phyloP scores from a whole-genome alignment of 345 rosid species.

The Corchorus olitorius region DNA sequence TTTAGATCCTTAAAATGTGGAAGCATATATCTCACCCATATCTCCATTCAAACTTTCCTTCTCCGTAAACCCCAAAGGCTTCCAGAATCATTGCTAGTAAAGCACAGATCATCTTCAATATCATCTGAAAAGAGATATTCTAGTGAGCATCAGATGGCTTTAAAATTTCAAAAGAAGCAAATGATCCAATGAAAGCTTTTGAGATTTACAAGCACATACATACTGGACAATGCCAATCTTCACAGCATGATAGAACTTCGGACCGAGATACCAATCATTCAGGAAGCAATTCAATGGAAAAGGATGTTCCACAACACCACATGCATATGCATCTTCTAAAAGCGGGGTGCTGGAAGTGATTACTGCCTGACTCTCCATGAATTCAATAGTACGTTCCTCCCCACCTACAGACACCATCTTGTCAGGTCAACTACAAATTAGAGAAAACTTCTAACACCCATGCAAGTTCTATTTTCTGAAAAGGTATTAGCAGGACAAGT shows the following conservation, averaged over 20 bases:
- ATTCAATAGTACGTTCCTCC: constrained; percentile 87
- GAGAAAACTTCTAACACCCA: background rate
- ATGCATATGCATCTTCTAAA: constrained; percentile 76
- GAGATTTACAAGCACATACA: constrained; percentile 50
- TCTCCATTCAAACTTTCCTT: constrained; percentile 95
- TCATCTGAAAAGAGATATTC: constrained; percentile 62
- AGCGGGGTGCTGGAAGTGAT: constrained; percentile 76
- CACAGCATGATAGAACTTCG: constrained; percentile 86
- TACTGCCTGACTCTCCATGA: constrained; percentile 81
- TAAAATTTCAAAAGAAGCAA: constrained; percentile 10
- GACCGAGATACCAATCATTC: constrained; percentile 88
- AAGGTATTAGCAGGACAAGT: constrained; percentile 4
- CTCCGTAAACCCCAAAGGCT: constrained; percentile 94
- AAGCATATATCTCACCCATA: constrained; percentile 64
- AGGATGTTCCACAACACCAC: constrained; percentile 96
- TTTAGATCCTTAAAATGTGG: background rate
- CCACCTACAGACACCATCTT: constrained; percentile 60
- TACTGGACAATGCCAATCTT: constrained; percentile 99
- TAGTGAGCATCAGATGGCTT: constrained; percentile 21
- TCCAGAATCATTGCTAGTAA: constrained; percentile 89
- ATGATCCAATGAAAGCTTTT: constrained; percentile 10
- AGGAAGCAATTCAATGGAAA: constrained; percentile 77
- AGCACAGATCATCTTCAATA: constrained; percentile 91
- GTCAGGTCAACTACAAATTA: constrained; percentile 1
- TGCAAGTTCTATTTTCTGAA: constrained; percentile 9